Evolutionary conservation across 2,329 filamentous ascomycete genomes (phyloP), one percentile per base, ranked within the genome.

Genomic region (Verruconis gallopava): DNA sequence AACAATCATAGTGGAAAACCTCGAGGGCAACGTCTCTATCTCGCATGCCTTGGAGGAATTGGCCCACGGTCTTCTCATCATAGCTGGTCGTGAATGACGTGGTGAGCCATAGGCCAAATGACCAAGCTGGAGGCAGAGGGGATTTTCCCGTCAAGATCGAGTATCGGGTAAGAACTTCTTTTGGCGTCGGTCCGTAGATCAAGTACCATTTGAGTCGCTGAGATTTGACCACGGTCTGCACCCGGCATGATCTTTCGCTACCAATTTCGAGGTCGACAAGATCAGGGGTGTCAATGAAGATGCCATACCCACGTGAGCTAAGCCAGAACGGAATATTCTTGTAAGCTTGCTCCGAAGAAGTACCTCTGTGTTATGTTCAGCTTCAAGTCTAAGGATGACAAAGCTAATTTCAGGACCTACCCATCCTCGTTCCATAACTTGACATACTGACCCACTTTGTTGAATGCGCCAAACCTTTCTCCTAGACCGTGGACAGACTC

Each of bases 1-100:
- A 85, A 57, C 76, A 81, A 55, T 85, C 80, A 48, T 80, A 85
- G 56, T 85, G 81, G 58, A 85, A 84, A 3, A 83, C 78, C 28
- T 79, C 73, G 2, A 85, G 68, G 0, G 77, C 75, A 13, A 79
- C 79, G 36, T 73, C 69, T 2, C 77, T 71, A 38, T 71, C 64
- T 47, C 68, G 70, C 74, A 85, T 83, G 9, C 78, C 78, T 49
- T 81, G 72, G 17, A 84, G 67, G 57, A 84, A 84, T 6, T 67
- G 67, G 36, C 66, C 74, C 19, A 84, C 79, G 0, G 79, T 84
- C 15, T 67, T 56, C 57, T 84, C 79, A 47, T 81, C 77, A 53
- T 85, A 85, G 47, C 73, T 73, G 2, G 80, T 84, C 2, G 79
- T 83, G 59, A 84, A 85, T 46, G 75, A 80, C 12, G 81, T 88